Conservation (phyloP, 129 eudicot genomes). For the Pseudognaphalium luteoalbum region DNA sequence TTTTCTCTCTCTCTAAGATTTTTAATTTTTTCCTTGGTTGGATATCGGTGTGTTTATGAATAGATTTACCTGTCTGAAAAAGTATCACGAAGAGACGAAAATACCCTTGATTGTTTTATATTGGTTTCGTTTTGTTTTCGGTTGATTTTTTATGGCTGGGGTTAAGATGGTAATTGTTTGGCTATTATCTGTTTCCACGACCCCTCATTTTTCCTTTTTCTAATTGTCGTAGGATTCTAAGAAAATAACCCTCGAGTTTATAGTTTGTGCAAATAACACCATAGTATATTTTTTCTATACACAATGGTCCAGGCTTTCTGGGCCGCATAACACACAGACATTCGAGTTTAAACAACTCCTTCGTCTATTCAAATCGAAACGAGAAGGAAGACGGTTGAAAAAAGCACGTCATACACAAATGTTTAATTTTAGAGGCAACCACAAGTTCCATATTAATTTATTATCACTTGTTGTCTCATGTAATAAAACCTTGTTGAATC, state of each 20-base stretch:
- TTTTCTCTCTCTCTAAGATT: slow-evolving; percentile 23
- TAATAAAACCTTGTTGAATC: too few relatives aligned
- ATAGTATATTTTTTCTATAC: too few relatives aligned
- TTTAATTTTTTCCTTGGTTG: slow-evolving; percentile 27
- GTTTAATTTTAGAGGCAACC: too few relatives aligned
- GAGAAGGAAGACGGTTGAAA: too few relatives aligned
- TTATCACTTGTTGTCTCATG: too few relatives aligned
- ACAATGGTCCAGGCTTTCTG: too few relatives aligned
- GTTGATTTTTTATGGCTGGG: slow-evolving; percentile 3
- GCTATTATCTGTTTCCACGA: not conserved
- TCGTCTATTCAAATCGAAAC: too few relatives aligned
- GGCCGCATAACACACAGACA: too few relatives aligned
- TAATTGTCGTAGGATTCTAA: not conserved
- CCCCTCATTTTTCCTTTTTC: not conserved
- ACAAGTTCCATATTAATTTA: too few relatives aligned
- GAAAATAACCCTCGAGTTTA: slow-evolving; percentile 14
- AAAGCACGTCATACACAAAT: too few relatives aligned
- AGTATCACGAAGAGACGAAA: slow-evolving; percentile 12
- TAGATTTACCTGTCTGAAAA: slow-evolving; percentile 19
- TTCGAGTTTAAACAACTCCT: too few relatives aligned
- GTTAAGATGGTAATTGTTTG: slow-evolving; percentile 1
- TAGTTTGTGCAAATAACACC: not conserved
- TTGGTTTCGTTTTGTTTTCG: not conserved
- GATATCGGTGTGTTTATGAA: slow-evolving; percentile 29
- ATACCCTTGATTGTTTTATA: slow-evolving; percentile 5